These are phyloP conservation scores for Pichia inconspicua DNA, from an alignment of 1,139 yeast genomes.

Conservation along the genomic window DNA sequence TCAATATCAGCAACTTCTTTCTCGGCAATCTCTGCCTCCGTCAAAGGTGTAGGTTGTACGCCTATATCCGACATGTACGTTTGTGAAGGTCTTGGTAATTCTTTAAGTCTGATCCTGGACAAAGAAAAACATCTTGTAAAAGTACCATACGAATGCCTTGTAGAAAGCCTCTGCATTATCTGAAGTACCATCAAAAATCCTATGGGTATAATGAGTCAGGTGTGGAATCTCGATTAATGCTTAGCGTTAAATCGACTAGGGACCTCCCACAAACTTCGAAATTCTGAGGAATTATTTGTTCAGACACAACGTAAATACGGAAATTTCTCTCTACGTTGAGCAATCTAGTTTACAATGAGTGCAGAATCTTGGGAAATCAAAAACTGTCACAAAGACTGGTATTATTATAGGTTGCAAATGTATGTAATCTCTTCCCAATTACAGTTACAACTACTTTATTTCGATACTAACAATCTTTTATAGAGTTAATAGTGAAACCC, in stretches of 20 bases:
- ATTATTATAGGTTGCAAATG: constrained; percentile 8
- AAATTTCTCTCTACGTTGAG: background rate
- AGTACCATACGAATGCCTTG: background rate
- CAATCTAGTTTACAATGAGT: background rate
- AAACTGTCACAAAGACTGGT: constrained; percentile 6
- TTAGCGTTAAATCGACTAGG: too few relatives aligned
- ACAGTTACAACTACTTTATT: background rate
- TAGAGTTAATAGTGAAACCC: constrained; percentile 1
- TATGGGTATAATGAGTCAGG: background rate
- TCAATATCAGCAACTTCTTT: constrained; percentile 14
- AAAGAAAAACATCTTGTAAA: background rate
- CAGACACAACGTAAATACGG: too few relatives aligned
- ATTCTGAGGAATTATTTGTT: too few relatives aligned
- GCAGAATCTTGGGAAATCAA: background rate
- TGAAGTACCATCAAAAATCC: background rate
- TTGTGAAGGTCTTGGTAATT: constrained; percentile 15
- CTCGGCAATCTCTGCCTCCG: constrained; percentile 16
- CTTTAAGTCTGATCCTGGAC: background rate
- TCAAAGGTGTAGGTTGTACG: constrained; percentile 19
- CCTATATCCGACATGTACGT: constrained; percentile 17
- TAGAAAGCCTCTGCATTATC: background rate
- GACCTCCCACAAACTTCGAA: too few relatives aligned
- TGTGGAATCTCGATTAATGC: too few relatives aligned
- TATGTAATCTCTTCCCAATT: background rate
- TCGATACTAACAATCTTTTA: background rate